Conservation (phyloP, 1,284 basidiomycete species). For the Cryptococcus deneoformans region DNA sequence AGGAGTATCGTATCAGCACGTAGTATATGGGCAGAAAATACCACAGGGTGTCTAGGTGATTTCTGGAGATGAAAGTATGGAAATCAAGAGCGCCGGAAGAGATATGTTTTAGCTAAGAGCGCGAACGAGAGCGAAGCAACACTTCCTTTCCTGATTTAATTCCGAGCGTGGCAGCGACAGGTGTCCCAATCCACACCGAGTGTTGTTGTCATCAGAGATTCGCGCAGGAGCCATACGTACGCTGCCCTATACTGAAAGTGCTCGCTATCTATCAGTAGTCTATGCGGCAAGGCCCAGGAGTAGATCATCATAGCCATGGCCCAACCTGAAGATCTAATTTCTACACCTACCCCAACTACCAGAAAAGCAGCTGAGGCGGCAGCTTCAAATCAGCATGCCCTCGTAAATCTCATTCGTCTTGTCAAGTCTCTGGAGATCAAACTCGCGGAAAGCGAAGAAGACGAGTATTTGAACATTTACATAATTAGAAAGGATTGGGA, state of each 20-base stretch:
- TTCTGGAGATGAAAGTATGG: not conserved
- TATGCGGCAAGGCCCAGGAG: no score
- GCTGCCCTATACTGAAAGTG: no score
- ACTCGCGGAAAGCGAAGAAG: constrained; percentile 16
- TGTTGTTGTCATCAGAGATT: no score
- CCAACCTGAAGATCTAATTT: no score
- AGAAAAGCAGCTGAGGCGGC: constrained; percentile 27
- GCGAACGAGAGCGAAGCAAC: no score
- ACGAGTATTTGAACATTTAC: constrained; percentile 15
- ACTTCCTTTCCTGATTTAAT: not conserved
- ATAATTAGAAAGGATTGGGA: constrained; percentile 42
- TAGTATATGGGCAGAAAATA: not conserved
- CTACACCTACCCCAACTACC: constrained; percentile 24
- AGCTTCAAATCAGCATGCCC: constrained; percentile 33
- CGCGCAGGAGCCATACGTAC: no score
- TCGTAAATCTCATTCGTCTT: constrained; percentile 45
- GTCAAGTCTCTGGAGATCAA: constrained; percentile 32
- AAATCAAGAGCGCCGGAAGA: not conserved
- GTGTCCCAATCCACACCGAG: not conserved
- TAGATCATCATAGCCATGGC: no score
- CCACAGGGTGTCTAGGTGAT: not conserved
- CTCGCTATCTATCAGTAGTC: no score
- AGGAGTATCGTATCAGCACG: not conserved
- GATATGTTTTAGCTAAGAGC: not conserved
- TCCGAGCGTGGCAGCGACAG: constrained; percentile 1